A percentile compares a stretch with the other conserved stretches of the same genome.
Conservation (phyloP, 208 protist genomes). For the Wallacemonas collosoma region DNA sequence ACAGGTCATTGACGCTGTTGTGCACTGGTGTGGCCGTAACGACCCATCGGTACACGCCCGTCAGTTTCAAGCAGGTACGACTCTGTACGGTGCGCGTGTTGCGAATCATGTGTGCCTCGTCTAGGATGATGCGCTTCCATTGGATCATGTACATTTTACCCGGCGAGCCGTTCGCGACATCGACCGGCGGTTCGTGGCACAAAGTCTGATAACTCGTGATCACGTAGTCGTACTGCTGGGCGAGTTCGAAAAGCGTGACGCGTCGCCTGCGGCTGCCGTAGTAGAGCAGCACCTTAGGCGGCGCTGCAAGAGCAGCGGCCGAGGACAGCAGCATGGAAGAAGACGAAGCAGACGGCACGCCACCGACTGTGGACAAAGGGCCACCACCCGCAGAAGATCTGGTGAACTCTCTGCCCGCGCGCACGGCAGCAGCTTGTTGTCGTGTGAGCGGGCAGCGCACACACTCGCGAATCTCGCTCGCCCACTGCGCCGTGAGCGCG, state of each 20-base stretch:
- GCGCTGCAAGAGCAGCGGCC: not conserved
- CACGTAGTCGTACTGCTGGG: constrained; percentile 85
- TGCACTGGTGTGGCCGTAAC: constrained; percentile 68
- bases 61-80: constrained; percentile 50
- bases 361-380: not conserved
- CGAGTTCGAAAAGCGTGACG: constrained; percentile 50
- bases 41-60: constrained; percentile 49
- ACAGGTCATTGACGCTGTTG: constrained; percentile 77
- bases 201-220: constrained; percentile 73
- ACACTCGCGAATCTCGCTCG: constrained; percentile 51
- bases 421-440: too few relatives aligned
- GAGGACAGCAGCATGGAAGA: not conserved
- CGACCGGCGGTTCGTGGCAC: constrained; percentile 31
- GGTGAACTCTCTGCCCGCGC: not conserved
- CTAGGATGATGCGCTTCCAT: constrained; percentile 90
- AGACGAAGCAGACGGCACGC: not conserved
- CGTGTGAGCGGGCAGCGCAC: constrained; percentile 14
- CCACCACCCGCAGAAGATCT: not conserved
- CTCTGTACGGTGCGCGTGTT: constrained; percentile 58
- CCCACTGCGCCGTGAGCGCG: constrained; percentile 73
- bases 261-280: constrained; percentile 52
- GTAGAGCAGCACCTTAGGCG: constrained; percentile 72
- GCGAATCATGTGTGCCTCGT: constrained; percentile 90
- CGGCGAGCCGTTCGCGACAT: constrained; percentile 21
- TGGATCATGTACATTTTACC: constrained; percentile 73